These are phyloP conservation scores for Colletotrichum costaricense DNA, from an alignment of 2,329 filamentous ascomycete species.

Conservation along the genomic window DNA sequence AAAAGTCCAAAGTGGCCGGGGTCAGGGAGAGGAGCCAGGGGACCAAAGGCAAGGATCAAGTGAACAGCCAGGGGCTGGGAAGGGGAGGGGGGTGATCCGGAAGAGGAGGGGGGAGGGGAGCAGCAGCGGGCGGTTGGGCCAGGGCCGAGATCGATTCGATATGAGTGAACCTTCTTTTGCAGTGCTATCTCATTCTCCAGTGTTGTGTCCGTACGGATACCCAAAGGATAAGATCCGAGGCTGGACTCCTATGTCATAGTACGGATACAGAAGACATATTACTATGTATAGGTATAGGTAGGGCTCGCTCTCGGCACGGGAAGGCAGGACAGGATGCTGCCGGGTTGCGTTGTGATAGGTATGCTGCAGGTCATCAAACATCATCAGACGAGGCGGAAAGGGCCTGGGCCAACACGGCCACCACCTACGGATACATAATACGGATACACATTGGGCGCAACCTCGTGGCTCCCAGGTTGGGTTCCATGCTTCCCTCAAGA, in stretches of 20 bases:
- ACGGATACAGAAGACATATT: no score
- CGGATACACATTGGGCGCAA: constrained; percentile 1
- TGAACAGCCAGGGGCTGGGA: background rate
- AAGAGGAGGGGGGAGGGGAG: background rate
- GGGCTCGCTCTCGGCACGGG: background rate
- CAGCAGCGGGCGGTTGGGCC: background rate
- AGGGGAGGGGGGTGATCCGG: constrained; percentile 12
- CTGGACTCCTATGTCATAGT: background rate
- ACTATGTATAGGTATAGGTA: background rate
- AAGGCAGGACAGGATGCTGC: background rate
- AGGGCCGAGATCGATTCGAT: background rate
- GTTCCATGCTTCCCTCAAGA: constrained; percentile 12
- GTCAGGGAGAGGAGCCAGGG: constrained; percentile 2
- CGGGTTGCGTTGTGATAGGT: background rate
- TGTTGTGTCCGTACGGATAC: constrained; percentile 4
- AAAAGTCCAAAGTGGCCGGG: background rate
- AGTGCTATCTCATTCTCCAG: background rate
- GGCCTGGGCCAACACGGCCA: background rate
- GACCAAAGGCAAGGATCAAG: background rate
- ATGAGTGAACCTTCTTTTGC: background rate
- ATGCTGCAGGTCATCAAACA: background rate
- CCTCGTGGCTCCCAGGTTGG: constrained; percentile 26
- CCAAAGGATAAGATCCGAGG: background rate
- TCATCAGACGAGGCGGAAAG: background rate
- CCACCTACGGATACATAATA: no score